Conservation (phyloP, 768 basidiomycete species). For the Xerocomellus chrysenteron region DNA sequence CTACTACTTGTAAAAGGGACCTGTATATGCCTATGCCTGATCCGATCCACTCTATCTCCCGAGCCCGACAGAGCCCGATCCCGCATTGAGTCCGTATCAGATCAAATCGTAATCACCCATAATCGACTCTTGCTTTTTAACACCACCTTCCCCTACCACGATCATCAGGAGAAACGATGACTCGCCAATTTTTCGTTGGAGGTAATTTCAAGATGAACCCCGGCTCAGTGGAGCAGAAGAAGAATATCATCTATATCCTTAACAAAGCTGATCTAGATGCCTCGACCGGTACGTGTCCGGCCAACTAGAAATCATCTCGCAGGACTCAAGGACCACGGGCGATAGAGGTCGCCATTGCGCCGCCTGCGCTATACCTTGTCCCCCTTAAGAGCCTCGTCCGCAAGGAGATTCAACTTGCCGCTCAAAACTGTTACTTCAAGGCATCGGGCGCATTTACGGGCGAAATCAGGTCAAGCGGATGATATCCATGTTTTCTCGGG, state of each 20-base stretch:
- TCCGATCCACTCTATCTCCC: background rate
- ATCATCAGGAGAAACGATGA: conserved; percentile 40
- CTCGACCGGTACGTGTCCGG: conserved; percentile 56
- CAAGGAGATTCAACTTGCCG: conserved; percentile 74
- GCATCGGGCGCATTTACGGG: conserved; percentile 91
- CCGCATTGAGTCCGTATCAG: background rate
- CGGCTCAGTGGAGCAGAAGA: conserved; percentile 59
- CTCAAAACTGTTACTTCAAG: conserved; percentile 90
- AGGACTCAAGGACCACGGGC: conserved; percentile 9
- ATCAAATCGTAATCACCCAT: conserved; percentile 5
- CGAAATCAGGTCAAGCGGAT: conserved; percentile 75
- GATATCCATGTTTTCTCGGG: background rate
- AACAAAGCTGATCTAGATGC: conserved; percentile 81
- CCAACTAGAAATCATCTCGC: background rate
- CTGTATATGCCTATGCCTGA: no score
- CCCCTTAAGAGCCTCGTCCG: conserved; percentile 60
- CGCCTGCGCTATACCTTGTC: conserved; percentile 86
- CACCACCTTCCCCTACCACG: background rate
- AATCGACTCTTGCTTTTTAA: background rate
- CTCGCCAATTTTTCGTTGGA: conserved; percentile 90
- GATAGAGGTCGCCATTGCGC: conserved; percentile 90
- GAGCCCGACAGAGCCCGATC: conserved; percentile 5
- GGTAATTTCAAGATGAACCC: conserved; percentile 99
- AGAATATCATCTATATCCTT: conserved; percentile 61
- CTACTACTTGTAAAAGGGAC: no score